A percentile compares a stretch with the other conserved stretches of the same genome.
These are phyloP conservation scores for Pholiota adiposa DNA, from an alignment of 1,284 basidiomycete genomes.

Conservation along the genomic window DNA sequence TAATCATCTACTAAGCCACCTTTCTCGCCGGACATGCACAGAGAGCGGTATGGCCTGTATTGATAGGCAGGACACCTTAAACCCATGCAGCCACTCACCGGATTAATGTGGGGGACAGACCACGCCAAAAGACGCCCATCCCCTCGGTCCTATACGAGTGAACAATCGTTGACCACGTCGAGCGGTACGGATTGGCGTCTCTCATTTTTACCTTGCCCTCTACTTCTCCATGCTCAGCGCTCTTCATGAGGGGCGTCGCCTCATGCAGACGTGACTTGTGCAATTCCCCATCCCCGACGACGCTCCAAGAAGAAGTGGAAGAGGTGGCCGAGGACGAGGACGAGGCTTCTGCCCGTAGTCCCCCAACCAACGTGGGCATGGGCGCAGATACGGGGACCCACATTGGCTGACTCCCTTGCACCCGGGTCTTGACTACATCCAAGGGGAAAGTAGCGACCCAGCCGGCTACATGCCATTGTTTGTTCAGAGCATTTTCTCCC, in stretches of 20 bases:
- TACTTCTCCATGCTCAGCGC: neutral
- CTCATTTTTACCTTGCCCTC: conserved; percentile 1
- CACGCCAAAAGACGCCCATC: conserved; percentile 69
- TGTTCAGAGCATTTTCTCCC: neutral
- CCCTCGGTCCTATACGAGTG: conserved; percentile 73
- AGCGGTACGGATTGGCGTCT: conserved; percentile 53
- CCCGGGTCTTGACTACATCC: conserved; percentile 86
- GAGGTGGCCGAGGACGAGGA: neutral
- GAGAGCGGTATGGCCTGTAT: no score
- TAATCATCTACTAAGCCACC: neutral
- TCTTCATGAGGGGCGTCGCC: conserved; percentile 4
- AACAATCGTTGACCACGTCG: conserved; percentile 57
- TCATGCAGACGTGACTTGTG: neutral
- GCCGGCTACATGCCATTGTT: conserved; percentile 40
- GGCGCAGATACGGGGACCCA: conserved; percentile 3
- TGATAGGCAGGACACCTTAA: no score
- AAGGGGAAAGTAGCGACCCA: conserved; percentile 82
- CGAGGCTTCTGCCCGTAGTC: no score
- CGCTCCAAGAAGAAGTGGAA: neutral
- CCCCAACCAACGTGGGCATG: neutral
- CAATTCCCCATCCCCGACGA: neutral
- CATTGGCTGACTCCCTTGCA: conserved; percentile 58
- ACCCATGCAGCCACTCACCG: conserved; percentile 50
- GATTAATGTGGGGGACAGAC: conserved; percentile 78
- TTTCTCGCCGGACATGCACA: no score